Base-by-base conservation (phyloP, 2,329 filamentous ascomycete species). In the Plenodomus biglobosus region DNA sequence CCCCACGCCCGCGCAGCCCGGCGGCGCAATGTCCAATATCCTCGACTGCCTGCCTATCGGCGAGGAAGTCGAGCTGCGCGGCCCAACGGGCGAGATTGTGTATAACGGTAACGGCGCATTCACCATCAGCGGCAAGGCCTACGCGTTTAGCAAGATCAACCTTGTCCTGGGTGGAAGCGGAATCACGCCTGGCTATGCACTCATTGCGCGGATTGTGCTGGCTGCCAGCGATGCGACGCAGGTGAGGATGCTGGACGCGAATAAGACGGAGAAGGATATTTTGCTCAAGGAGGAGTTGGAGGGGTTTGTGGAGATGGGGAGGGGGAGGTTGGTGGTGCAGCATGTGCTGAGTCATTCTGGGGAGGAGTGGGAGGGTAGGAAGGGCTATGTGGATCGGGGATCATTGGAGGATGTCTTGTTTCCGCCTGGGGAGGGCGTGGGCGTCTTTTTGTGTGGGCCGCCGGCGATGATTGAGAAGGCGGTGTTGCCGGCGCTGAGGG, bases 151-250 rank as follows among this genome's bases (percentile, higher is more conserved):
- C 17, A 73, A 70, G 11, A 71, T 82, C 17, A 75, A 72, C 0
- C 72, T 82, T 8, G 71, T 82, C 1, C 70, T 81, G 0, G 79
- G 78, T 1, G 78, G 79, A 0, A 75, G 73, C 1, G 79, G 79
- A 0, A 72, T 82, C 11, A 82, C 79, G 0, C 78, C 79, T 0
- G 79, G 78, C 0, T 82, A 79, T 53, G 71, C 77, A 3, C 68
- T 82, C 2, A 72, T 81, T 20, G 73, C 73, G 1, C 70, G 74
- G 1, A 73, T 79, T 4, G 50, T 78, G 15, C 53, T 64, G 8
- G 59, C 54, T 0, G 37, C 61, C 1, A 61, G 59, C 5, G 74
- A 78, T 27, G 48, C 61, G 41, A 76, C 73, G 0, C 50, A 75
- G 38, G 62, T 79, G 6, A 58, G 69, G 2, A 71, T 78, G 0